Evolutionary conservation across 2,329 filamentous ascomycete species (phyloP).

Genomic region (Seiridium cupressi): DNA sequence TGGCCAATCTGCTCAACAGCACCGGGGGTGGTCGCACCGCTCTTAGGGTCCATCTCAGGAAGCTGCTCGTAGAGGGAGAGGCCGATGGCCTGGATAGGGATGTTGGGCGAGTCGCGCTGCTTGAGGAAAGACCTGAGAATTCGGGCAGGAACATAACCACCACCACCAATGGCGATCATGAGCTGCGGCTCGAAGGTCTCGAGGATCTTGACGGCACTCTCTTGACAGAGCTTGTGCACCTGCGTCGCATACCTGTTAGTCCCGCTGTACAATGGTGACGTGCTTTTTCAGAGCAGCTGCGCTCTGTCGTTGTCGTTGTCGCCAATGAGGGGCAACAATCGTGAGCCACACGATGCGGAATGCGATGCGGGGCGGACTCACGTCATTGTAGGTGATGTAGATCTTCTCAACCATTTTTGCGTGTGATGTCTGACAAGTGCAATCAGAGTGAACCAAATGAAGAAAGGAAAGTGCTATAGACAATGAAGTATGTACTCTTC

Average conservation of each 20-base stretch:
- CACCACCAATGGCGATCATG: conserved; percentile 97
- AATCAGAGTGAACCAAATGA: not conserved
- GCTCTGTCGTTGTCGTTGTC: no score
- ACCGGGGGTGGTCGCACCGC: conserved; percentile 34
- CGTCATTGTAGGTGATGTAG: conserved; percentile 91
- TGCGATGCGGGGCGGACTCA: conserved; percentile 41
- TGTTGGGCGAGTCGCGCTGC: conserved; percentile 81
- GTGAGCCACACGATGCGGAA: not conserved
- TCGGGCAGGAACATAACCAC: conserved; percentile 93
- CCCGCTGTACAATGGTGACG: not conserved
- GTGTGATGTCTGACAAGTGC: not conserved
- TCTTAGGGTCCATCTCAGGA: conserved; percentile 49
- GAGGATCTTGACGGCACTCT: conserved; percentile 78
- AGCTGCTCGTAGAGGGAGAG: conserved; percentile 95
- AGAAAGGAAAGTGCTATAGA: not conserved
- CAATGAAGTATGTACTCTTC: not conserved
- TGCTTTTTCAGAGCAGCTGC: no score
- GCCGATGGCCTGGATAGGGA: conserved; percentile 98
- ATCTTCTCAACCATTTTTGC: conserved; percentile 76
- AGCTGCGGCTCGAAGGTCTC: conserved; percentile 86
- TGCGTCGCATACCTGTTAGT: conserved; percentile 33
- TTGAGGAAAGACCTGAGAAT: conserved; percentile 98
- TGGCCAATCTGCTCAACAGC: conserved; percentile 78
- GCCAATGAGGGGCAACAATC: not conserved
- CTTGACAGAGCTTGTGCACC: conserved; percentile 97